phyloP scores from a whole-genome alignment of 257 asterid species.

The Ballota nigra region DNA sequence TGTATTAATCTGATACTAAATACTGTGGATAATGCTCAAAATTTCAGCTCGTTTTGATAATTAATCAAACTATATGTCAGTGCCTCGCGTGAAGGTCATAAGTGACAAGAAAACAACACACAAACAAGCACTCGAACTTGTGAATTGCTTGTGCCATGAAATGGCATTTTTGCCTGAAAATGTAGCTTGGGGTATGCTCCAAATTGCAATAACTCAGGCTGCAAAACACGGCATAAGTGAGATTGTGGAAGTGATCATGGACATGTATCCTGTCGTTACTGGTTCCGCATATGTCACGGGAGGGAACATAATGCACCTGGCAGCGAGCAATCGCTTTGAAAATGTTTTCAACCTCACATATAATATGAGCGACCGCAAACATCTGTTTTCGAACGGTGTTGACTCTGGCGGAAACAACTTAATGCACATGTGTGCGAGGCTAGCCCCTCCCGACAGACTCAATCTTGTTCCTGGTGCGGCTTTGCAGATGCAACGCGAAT shows the following conservation, averaged over 20 bases:
- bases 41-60: background rate
- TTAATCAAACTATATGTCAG: background rate
- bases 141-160: background rate
- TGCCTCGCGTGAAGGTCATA: background rate
- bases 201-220: background rate
- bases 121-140: background rate
- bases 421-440: slow-evolving; percentile 2
- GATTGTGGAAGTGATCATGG: slow-evolving; percentile 15
- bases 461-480: slow-evolving; percentile 18
- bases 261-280: background rate
- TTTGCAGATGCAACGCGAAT: slow-evolving; percentile 29
- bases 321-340: slow-evolving; percentile 14
- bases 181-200: background rate
- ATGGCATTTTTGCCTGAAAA: background rate
- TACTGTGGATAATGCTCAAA: background rate
- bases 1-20: too few species aligned
- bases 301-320: background rate
- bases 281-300: background rate
- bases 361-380: background rate
- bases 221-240: slow-evolving; percentile 12
- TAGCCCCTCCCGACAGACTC: slow-evolving; percentile 5
- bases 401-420: background rate
- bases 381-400: background rate
- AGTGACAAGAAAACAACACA: background rate
- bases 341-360: slow-evolving; percentile 20